Conservation (phyloP, 2,329 filamentous ascomycete genomes). For the Berkeleyomyces rouxiae region DNA sequence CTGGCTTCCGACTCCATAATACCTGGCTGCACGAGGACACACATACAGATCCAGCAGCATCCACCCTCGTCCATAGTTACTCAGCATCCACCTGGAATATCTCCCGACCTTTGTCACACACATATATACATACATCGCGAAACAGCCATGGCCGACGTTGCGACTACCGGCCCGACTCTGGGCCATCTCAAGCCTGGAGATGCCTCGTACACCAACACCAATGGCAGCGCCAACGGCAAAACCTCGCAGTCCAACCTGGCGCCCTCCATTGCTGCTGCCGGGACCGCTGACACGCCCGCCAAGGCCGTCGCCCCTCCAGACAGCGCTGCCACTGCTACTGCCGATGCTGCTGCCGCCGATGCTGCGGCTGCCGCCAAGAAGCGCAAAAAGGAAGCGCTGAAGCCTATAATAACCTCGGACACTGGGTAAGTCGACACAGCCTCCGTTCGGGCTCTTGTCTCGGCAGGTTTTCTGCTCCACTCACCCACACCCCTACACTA, state of each 20-base stretch:
- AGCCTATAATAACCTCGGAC: constrained; percentile 7
- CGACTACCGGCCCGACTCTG: constrained; percentile 7
- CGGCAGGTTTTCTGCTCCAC: too few species aligned
- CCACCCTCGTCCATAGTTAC: background rate
- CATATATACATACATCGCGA: background rate
- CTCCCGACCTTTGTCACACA: background rate
- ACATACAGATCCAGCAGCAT: background rate
- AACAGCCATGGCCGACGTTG: constrained; percentile 4
- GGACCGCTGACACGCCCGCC: background rate
- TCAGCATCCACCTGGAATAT: background rate
- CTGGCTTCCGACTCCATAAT: too few species aligned
- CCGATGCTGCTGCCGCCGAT: background rate
- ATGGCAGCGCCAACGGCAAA: background rate
- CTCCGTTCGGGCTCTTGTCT: background rate
- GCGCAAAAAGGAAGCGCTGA: constrained; percentile 8
- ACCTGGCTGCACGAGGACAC: too few species aligned
- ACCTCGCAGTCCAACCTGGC: background rate
- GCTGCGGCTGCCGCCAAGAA: constrained; percentile 3
- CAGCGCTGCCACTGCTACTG: background rate
- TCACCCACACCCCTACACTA: too few species aligned
- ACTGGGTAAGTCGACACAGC: background rate
- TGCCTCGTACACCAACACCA: background rate
- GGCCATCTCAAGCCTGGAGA: background rate
- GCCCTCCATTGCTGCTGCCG: background rate
- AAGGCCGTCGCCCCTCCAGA: background rate